Base-by-base conservation (phyloP, 2,329 filamentous ascomycete genomes). In the Colletotrichum sp. region DNA sequence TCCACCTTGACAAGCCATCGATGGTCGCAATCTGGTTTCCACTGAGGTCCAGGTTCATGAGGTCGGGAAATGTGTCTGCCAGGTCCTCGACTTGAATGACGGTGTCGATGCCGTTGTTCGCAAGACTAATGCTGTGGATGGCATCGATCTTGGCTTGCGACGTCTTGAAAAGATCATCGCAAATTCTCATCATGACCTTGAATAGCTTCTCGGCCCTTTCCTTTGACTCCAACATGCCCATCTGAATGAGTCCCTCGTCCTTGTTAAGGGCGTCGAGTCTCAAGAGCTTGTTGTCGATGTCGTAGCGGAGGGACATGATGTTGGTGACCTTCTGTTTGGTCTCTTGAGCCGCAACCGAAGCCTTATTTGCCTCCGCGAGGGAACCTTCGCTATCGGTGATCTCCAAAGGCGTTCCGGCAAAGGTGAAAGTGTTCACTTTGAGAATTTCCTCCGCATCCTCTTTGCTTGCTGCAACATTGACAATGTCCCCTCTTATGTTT, bases 31-130 rank as follows among this genome's bases (percentile, higher is more conserved):
- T 92, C 55, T 93, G 91, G 85, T 99, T 99, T 82, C 93, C 92
- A 71, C 95, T 97, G 30, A 99, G 90, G 79, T 98, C 96, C 15
- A 99, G 91, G 79, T 98, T 96, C 82, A 95, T 93, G 75, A 99
- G 88, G 77, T 96, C 94, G 1, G 96, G 95, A 71, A 99, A 95
- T 1, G 95, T 95, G 68, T 92, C 90, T 12, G 95, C 92, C 2
- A 99, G 89, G 2, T 92, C 89, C 68, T 93, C 95, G 67, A 99
- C 93, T 69, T 93, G 90, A 24, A 88, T 84, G 48, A 98, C 91
- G 77, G 94, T 93, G 67, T 91, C 88, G 62, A 99, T 92, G 76
- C 92, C 92, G 84, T 99, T 99, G 83, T 92, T 92, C 22, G 94
- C 93, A 15, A 99, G 90, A 48, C 93, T 95, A 80, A 99, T 93